Base-by-base conservation (phyloP, 2,329 filamentous ascomycete species). In the Xylariales sp. region DNA sequence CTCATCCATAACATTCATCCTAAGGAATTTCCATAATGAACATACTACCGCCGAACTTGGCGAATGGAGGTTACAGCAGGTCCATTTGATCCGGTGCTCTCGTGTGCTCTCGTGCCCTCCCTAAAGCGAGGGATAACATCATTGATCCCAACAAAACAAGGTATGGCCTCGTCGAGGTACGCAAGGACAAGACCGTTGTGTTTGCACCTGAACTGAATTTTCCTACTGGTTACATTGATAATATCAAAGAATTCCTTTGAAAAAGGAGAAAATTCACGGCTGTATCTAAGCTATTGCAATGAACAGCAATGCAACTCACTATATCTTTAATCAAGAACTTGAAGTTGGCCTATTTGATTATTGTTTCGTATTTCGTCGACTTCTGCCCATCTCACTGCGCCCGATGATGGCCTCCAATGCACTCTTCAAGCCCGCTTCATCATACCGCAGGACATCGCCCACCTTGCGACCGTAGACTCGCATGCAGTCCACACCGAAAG, bases 401-500 rank as follows among this genome's bases (percentile, higher is more conserved):
- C 87, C 88, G 40, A 95, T 67, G 7, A 94, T 83, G 1, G 82
- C 81, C 60, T 89, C 84, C 29, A 96, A 61, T 2, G 87, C 85
- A 57, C 88, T 83, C 4, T 73, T 70, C 45, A 96, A 60, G 0
- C 81, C 89, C 37, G 74, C 81, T 38, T 81, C 74, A 60, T 96
- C 90, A 60, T 95, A 95, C 41, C 76, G 62, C 61, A 81, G 70
- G 6, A 71, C 72, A 30, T 69, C 63, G 21, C 59, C 58, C 10
- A 68, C 67, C 43, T 71, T 79, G 24, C 83, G 74, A 3, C 88
- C 89, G 56, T 93, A 91, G 1, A 95, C 67, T 39, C 81, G 73
- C 12, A 94, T 75, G 13, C 81, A 81, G 51, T 89, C 83, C 28
- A 97, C 87, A 0, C 89, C 89, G 45, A 89, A 59, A 14, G 63